A percentile compares a stretch with the other conserved stretches of the same genome.
These are phyloP conservation scores for Austropuccinia psidii DNA, from an alignment of 1,284 basidiomycete species.

Conservation along the genomic window DNA sequence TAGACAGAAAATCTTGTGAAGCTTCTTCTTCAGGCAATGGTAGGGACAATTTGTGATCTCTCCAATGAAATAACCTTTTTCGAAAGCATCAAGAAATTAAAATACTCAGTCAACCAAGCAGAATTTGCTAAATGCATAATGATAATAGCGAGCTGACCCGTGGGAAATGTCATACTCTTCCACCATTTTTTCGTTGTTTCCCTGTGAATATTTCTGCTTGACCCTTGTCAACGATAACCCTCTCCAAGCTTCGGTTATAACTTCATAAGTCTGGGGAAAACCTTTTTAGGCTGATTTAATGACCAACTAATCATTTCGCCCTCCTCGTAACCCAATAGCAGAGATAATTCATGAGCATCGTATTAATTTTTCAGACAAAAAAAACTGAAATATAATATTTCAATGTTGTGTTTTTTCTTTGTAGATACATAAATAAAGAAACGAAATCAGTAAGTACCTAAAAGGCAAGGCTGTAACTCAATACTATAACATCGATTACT, in stretches of 20 bases:
- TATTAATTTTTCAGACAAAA: too few relatives aligned
- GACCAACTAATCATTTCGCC: slow-evolving; percentile 2
- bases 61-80: slow-evolving; percentile 19
- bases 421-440: too few relatives aligned
- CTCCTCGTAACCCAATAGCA: background rate
- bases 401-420: too few relatives aligned
- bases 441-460: too few relatives aligned
- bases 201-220: background rate
- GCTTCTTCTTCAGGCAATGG: background rate
- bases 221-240: background rate
- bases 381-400: too few relatives aligned
- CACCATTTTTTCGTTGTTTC: background rate
- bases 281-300: slow-evolving; percentile 6
- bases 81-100: too few relatives aligned
- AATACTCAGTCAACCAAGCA: too few relatives aligned
- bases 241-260: background rate
- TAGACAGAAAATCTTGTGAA: background rate
- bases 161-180: slow-evolving; percentile 6
- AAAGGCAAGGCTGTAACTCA: too few relatives aligned
- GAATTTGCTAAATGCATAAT: too few relatives aligned
- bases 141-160: too few relatives aligned
- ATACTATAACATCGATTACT: too few relatives aligned
- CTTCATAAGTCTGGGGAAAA: background rate
- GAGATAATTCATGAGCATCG: too few relatives aligned
- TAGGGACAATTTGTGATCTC: background rate